These are phyloP conservation scores for Pythium angustatum DNA, from an alignment of 352 stramenopile genomes.

Conservation along the genomic window DNA sequence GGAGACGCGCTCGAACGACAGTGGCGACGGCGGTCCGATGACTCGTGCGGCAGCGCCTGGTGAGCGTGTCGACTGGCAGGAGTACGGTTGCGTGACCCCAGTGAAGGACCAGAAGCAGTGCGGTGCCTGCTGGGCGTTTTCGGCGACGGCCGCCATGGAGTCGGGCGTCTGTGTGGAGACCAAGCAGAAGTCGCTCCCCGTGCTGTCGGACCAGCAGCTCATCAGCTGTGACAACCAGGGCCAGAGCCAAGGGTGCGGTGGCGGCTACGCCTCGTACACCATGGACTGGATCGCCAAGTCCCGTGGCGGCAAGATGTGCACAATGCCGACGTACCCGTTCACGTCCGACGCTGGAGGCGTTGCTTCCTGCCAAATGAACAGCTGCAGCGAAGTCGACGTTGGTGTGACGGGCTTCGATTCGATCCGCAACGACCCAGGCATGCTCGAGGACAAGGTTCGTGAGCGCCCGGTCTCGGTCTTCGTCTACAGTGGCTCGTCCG, in stretches of 20 bases:
- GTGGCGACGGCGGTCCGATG: conserved; percentile 32
- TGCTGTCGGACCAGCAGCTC: conserved; percentile 65
- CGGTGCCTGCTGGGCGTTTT: conserved; percentile 63
- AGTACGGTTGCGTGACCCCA: conserved; percentile 69
- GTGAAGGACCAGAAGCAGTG: conserved; percentile 59
- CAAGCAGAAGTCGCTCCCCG: conserved; percentile 33
- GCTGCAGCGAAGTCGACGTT: conserved; percentile 48
- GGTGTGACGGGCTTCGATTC: conserved; percentile 50
- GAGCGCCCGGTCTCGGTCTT: conserved; percentile 56
- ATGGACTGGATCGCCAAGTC: conserved; percentile 58
- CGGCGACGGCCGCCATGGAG: conserved; percentile 57
- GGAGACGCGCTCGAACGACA: conserved; percentile 2
- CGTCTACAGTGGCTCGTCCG: conserved; percentile 57
- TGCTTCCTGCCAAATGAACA: conserved; percentile 33
- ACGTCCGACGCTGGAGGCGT: conserved; percentile 38
- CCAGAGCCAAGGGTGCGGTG: conserved; percentile 53
- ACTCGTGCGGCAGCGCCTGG: conserved; percentile 41
- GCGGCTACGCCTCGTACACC: conserved; percentile 59
- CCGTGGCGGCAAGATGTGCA: conserved; percentile 53
- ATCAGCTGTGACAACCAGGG: conserved; percentile 63
- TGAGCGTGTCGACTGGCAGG: conserved; percentile 71
- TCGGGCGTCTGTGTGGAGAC: conserved; percentile 49
- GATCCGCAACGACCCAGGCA: conserved; percentile 38
- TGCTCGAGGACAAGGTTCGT: conserved; percentile 49
- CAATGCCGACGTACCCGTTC: conserved; percentile 56